phyloP scores from a whole-genome alignment of 352 stramenopile species.

The Globisporangium radiosum region DNA sequence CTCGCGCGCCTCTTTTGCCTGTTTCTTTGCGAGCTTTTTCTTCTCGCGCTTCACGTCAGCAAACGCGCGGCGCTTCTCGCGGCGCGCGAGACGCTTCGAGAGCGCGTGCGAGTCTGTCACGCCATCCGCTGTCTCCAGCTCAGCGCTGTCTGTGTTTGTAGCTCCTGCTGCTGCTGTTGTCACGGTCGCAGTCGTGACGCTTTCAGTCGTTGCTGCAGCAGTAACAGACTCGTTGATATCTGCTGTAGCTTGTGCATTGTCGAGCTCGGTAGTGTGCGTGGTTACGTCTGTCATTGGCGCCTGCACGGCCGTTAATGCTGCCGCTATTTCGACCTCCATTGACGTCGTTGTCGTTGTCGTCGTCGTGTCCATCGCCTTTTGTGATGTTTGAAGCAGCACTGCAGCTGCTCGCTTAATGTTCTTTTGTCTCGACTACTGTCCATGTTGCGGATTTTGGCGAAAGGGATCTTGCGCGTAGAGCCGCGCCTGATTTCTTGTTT shows the following conservation, averaged over 20 bases:
- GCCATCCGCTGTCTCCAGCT: neutral
- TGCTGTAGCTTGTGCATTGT: neutral
- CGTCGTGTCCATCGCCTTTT: neutral
- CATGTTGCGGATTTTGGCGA: neutral
- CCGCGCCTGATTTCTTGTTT: neutral
- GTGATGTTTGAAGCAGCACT: neutral
- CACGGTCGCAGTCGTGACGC: no score
- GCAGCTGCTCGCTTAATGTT: neutral
- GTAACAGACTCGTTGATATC: neutral
- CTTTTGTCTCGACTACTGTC: no score
- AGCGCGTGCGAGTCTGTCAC: conserved; percentile 1
- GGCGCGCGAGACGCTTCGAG: conserved; percentile 50
- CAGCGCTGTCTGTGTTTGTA: conserved; percentile 1
- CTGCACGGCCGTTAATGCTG: neutral
- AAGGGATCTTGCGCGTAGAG: neutral
- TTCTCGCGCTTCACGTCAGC: conserved; percentile 80
- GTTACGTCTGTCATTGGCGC: neutral
- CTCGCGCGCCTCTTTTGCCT: conserved; percentile 26
- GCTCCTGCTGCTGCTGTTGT: neutral
- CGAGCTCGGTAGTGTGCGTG: no score
- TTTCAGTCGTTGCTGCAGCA: neutral
- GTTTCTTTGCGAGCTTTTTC: conserved; percentile 75
- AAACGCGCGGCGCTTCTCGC: conserved; percentile 51
- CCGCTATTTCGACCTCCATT: neutral
- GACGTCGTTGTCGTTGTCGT: neutral